These are phyloP conservation scores for Alternaria brassicicola DNA, from an alignment of 2,329 filamentous ascomycete genomes.

Conservation along the genomic window DNA sequence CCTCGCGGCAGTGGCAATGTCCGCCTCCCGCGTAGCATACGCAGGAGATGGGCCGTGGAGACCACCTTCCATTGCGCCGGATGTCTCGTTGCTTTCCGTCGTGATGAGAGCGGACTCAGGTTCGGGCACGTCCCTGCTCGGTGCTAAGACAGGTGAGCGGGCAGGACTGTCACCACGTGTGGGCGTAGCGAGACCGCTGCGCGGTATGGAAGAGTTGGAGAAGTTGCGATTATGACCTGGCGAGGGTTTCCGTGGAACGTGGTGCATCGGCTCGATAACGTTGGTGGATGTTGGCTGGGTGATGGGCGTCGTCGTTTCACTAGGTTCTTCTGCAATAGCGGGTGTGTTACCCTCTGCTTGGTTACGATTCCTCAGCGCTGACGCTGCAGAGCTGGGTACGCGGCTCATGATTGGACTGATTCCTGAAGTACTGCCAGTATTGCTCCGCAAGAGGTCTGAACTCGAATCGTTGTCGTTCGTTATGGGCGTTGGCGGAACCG, in stretches of 20 bases:
- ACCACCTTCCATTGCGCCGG: slow-evolving; percentile 34
- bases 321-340: slow-evolving; percentile 62
- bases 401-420: slow-evolving; percentile 71
- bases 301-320: slow-evolving; percentile 44
- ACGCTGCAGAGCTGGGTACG: slow-evolving; percentile 55
- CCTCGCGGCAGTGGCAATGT: slow-evolving; percentile 42
- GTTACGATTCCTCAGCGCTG: slow-evolving; percentile 48
- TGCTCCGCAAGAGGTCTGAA: slow-evolving; percentile 60
- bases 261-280: slow-evolving; percentile 35
- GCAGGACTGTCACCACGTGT: slow-evolving; percentile 66
- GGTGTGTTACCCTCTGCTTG: slow-evolving; percentile 54
- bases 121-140: slow-evolving; percentile 52
- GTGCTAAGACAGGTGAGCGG: slow-evolving; percentile 61
- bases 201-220: slow-evolving; percentile 48
- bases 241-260: slow-evolving; percentile 45
- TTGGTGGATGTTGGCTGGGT: slow-evolving; percentile 44
- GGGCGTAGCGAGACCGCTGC: slow-evolving; percentile 64
- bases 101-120: slow-evolving; percentile 57
- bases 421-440: slow-evolving; percentile 66
- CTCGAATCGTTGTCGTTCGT: slow-evolving; percentile 52
- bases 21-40: slow-evolving; percentile 46
- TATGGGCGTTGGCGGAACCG: slow-evolving; percentile 59
- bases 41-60: slow-evolving; percentile 29
- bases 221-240: slow-evolving; percentile 50
- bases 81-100: slow-evolving; percentile 45